Base-by-base conservation (phyloP, 148 eudicot species). In the Persicaria maculosa region DNA sequence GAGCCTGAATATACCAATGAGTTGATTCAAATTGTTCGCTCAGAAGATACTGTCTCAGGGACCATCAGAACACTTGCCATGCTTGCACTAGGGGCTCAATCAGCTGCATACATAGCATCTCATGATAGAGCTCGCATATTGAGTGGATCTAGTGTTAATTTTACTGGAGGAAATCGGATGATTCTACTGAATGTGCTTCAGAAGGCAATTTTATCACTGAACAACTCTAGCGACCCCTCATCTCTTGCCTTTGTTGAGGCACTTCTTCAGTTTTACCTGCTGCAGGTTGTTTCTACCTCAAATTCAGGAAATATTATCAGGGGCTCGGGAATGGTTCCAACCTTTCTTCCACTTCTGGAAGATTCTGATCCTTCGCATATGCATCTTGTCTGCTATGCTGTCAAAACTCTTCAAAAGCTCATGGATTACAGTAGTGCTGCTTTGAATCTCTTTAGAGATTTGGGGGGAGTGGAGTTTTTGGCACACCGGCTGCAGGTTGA, bases 361-460 rank as follows among this genome's bases (percentile, higher is more conserved):
- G 97, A 96, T 83, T 82, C 90, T 71, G 92, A 92, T 73, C 90
- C 91, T 47, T 77, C 77, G 17, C 99, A 90, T 75, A 80, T 88
- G 85, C 99, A 92, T 80, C 97, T 96, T 74, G 99, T 96, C 19
- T 86, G 90, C 79, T 85, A 88, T 72, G 91, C 99, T 84, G 97
- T 90, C 74, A 90, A 92, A 77, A 92, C 97, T 25, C 80, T 96
- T 74, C 97, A 96, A 77, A 92, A 92, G 85, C 97, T 96, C 77
- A 90, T 96, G 99, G 99, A 96, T 77, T 90, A 92, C 80, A 96
- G 99, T 78, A 96, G 92, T 86, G 83, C 94, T 67, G 97, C 99
- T 12, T 97, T 92, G 45, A 88, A 94, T 1, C 97, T 96, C 72
- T 96, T 96, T 75, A 92, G 91, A 83, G 99, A 96, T 83, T 80